Conservation (phyloP, 164 flowering plant species). For the Pachysandra terminalis region DNA sequence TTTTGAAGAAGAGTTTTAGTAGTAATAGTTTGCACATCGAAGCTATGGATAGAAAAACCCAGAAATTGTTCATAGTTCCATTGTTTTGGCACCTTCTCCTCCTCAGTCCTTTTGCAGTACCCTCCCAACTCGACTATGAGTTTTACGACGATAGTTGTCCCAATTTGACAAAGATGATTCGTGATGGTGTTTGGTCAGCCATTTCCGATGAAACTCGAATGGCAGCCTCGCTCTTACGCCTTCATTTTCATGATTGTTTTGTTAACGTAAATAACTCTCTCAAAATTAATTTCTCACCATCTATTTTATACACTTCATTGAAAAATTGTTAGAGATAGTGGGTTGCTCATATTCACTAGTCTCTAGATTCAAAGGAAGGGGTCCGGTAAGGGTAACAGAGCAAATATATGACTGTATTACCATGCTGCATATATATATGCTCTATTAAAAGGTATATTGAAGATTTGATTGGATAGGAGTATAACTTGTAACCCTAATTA, state of each 20-base stretch:
- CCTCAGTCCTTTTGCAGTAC: constrained; percentile 23
- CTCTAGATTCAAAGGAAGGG: no score
- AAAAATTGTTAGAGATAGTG: no score
- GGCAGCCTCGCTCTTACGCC: constrained; percentile 65
- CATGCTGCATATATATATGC: no score
- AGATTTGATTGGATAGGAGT: no score
- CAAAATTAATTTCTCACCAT: background rate
- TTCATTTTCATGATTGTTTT: constrained; percentile 80
- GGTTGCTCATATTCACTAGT: no score
- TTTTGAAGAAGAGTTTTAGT: background rate
- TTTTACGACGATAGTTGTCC: constrained; percentile 62
- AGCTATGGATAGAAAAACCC: constrained; percentile 22
- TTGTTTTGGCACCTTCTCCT: constrained; percentile 27
- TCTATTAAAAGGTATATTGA: no score
- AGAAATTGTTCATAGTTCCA: constrained; percentile 11
- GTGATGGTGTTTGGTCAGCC: constrained; percentile 49
- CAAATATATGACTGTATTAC: no score
- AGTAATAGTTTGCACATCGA: background rate
- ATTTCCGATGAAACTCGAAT: constrained; percentile 63
- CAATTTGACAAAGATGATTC: constrained; percentile 42
- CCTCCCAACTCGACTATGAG: constrained; percentile 44
- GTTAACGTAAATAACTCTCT: constrained; percentile 44
- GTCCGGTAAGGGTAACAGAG: no score
- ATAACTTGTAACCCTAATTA: no score
- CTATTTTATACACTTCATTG: no score